Evolutionary conservation across 2,329 filamentous ascomycete species (phyloP), one percentile per base, ranked within the genome.

Genomic region (Rutstroemia sp.): DNA sequence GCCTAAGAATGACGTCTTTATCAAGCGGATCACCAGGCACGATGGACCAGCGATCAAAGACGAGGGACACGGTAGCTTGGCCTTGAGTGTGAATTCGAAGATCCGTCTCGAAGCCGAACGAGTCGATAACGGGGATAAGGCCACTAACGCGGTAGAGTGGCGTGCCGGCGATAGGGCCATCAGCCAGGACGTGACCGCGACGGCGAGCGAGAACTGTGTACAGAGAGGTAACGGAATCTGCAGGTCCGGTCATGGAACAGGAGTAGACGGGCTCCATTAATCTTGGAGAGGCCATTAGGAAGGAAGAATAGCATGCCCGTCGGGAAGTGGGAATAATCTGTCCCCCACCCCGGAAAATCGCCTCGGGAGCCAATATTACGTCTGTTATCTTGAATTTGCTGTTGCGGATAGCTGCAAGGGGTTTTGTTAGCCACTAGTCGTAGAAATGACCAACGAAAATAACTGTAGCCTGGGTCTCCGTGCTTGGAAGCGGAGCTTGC

Each of bases 31-130:
- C 94, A 55, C 94, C 94, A 1, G 94, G 94, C 1, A 99, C 92
- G 60, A 97, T 89, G 67, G 82, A 91, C 94, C 94, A 99, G 62
- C 89, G 85, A 69, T 99, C 94, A 72, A 99, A 99, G 12, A 95
- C 90, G 38, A 99, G 79, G 65, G 86, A 91, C 53, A 97, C 84
- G 67, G 89, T 92, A 56, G 92, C 91, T 70, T 91, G 87, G 52
- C 94, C 92, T 75, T 96, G 89, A 0, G 92, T 96, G 73, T 96
- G 92, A 68, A 97, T 97, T 60, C 94, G 81, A 57, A 99, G 78
- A 75, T 99, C 94, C 14, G 94, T 97, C 76, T 99, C 94, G 72
- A 99, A 97, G 19, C 94, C 94, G 68, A 99, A 99, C 30, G 86
- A 91, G 75, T 99, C 94, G 69, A 99, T 96, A 58, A 97, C 94